Evolutionary conservation across 1,284 basidiomycete species (phyloP).

Genomic region (Tremellales sp.): DNA sequence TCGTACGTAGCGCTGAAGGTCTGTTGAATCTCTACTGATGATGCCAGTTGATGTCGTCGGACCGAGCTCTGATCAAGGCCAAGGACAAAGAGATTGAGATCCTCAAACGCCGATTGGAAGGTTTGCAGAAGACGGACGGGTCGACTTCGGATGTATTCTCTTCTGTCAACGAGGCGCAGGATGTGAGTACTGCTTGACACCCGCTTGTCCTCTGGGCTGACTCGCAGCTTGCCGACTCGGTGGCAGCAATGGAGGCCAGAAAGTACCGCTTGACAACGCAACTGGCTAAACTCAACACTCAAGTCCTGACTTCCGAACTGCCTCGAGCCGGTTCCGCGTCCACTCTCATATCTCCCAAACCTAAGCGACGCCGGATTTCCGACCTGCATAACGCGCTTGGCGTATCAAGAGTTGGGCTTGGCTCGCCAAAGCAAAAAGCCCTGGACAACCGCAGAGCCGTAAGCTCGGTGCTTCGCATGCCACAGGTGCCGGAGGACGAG

Average conservation of each 20-base stretch:
- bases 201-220: too few species aligned
- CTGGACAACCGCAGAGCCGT: slow-evolving; percentile 37
- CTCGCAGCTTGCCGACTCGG: slow-evolving; percentile 36
- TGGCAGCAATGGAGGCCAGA: slow-evolving; percentile 41
- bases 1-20: slow-evolving; percentile 33
- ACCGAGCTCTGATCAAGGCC: slow-evolving; percentile 47
- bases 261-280: slow-evolving; percentile 36
- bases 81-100: slow-evolving; percentile 51
- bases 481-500: slow-evolving; percentile 28
- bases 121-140: slow-evolving; percentile 10
- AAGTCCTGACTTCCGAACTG: slow-evolving; percentile 43
- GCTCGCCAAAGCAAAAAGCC: slow-evolving; percentile 24
- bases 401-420: slow-evolving; percentile 26
- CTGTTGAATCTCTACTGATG: neutral
- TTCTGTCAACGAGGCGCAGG: slow-evolving; percentile 9
- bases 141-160: slow-evolving; percentile 2
- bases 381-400: slow-evolving; percentile 33
- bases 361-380: slow-evolving; percentile 44
- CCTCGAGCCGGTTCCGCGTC: slow-evolving; percentile 19
- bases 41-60: slow-evolving; percentile 37
- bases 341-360: slow-evolving; percentile 24
- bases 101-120: slow-evolving; percentile 42
- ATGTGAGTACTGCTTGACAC: slow-evolving; percentile 15
- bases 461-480: slow-evolving; percentile 26
- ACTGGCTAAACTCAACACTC: slow-evolving; percentile 43